Conservation (phyloP, 2,329 filamentous ascomycete species). For the Sarocladiaceae sp. region DNA sequence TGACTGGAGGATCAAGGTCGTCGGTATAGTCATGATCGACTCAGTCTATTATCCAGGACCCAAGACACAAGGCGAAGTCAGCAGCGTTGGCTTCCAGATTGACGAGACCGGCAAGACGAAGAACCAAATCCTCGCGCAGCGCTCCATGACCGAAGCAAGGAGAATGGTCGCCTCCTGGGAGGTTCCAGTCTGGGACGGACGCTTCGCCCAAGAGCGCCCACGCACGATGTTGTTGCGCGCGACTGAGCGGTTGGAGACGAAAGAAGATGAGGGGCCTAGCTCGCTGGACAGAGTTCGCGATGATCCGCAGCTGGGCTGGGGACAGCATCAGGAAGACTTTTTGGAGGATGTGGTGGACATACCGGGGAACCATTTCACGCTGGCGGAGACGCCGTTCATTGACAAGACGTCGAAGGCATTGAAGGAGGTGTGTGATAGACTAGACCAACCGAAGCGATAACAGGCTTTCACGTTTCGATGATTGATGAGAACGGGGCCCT, state of each 20-base stretch:
- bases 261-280: conserved; percentile 19
- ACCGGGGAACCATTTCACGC: conserved; percentile 47
- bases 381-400: conserved; percentile 33
- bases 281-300: conserved; percentile 40
- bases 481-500: too few relatives aligned
- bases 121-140: conserved; percentile 29
- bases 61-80: conserved; percentile 9
- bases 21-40: conserved; percentile 51
- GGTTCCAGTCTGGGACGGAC: conserved; percentile 32
- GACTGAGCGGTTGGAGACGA: conserved; percentile 31
- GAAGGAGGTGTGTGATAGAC: not conserved
- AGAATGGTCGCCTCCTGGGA: conserved; percentile 37
- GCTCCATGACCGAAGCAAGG: conserved; percentile 38
- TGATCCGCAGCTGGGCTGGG: conserved; percentile 45
- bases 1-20: conserved; percentile 32
- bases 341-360: conserved; percentile 43
- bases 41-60: conserved; percentile 35
- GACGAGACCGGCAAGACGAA: conserved; percentile 25
- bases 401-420: conserved; percentile 19
- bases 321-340: conserved; percentile 37
- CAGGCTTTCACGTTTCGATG: not conserved
- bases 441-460: not conserved
- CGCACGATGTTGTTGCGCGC: conserved; percentile 42
- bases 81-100: conserved; percentile 9
- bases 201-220: conserved; percentile 26